Evolutionary conservation across 768 basidiomycete species (phyloP), one percentile per base, ranked within the genome.

Genomic region (Termitomyces sp.): DNA sequence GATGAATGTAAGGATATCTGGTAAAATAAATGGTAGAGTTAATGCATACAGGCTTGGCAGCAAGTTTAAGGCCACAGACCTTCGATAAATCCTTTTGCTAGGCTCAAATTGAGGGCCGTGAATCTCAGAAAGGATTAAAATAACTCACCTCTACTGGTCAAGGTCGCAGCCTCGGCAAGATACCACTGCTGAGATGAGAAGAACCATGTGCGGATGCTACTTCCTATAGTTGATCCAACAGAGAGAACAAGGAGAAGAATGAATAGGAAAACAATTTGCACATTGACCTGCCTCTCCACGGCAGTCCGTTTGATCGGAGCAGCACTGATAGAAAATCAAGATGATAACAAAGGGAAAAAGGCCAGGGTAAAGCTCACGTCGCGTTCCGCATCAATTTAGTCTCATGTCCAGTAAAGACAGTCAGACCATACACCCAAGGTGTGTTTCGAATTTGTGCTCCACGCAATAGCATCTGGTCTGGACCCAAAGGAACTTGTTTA

Each of bases 351-450:
- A 4, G 16, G 46, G 16, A 43, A 32, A 32, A 14, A 26, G 53
- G 8, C n/a, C 18, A 44, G 29, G 39, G 12, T 36, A 37, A 26
- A 0, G 77, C 92, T 75, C 67, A 94, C 94, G 95, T 98, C 43
- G 97, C 96, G 66, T 98, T 98, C 58, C 92, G 83, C 94, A 98
- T 95, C 37, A 99, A 72, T 71, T 99, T 99, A 20, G 97, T 98
- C 76, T 99, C 95, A 67, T 98, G 97, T 0, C 97, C 97, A 0
- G 94, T 96, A 64, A 94, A 98, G 42, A 98, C 90, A 34, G 87
- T 88, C 8, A 99, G 68, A 13, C 95, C 96, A 70, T 98, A 98
- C 29, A 91, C 83, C 97, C 97, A 99, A 9, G 89, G 86, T 2
- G 97, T 98, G 70, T 99, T 99, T 56, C 97, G 81, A 56, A 99